Conservation (phyloP, 306 rosid species). For the Cicer chorassanicum region DNA sequence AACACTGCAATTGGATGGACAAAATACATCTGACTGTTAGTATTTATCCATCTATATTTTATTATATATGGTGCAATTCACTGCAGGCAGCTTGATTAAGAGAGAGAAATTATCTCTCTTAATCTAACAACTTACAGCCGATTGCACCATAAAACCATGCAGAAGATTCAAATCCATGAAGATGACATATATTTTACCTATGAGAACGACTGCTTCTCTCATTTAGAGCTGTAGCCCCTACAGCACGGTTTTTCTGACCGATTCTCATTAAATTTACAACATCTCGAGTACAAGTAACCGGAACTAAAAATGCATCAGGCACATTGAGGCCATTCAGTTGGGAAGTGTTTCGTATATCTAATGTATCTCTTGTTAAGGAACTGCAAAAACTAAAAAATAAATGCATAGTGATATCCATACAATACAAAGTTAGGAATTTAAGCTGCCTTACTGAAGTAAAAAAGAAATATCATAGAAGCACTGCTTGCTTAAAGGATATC, state of each 20-base stretch:
- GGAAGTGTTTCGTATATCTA: conserved; percentile 92
- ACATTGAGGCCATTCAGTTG: conserved; percentile 94
- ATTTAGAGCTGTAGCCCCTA: conserved; percentile 96
- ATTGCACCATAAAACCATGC: no score
- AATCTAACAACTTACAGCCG: no score
- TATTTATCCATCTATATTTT: conserved; percentile 7
- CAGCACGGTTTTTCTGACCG: conserved; percentile 90
- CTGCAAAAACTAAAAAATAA: background rate
- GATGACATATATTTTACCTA: conserved; percentile 54
- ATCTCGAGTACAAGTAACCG: conserved; percentile 85
- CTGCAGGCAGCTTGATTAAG: no score
- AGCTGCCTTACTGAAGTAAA: conserved; percentile 9
- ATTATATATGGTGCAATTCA: no score
- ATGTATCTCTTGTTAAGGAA: conserved; percentile 75
- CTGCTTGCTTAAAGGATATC: conserved; percentile 72
- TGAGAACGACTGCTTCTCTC: conserved; percentile 98
- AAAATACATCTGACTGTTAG: background rate
- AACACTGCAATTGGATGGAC: conserved; percentile 62
- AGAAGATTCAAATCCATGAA: conserved; percentile 4
- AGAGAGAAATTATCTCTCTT: no score
- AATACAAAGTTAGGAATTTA: conserved; percentile 24
- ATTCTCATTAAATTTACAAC: conserved; percentile 88
- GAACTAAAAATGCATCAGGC: conserved; percentile 91
- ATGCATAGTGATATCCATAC: conserved; percentile 13
- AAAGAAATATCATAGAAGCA: conserved; percentile 27